A percentile compares a stretch with the other conserved stretches of the same genome.
These are phyloP conservation scores for Rubia balearica DNA, from an alignment of 305 asterid genomes.

Conservation along the genomic window DNA sequence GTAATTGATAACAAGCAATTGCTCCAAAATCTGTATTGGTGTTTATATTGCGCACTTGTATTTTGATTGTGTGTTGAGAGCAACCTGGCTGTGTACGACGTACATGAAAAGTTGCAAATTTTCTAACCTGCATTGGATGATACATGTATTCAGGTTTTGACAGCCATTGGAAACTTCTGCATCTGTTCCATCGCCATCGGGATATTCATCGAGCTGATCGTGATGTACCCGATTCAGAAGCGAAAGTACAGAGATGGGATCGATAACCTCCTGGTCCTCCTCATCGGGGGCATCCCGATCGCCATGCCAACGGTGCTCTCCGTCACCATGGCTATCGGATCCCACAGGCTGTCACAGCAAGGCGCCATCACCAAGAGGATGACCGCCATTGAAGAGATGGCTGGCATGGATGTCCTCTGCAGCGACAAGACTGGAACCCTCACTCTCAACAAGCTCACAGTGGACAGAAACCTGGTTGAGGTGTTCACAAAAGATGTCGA, in stretches of 20 bases:
- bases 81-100: too few relatives aligned
- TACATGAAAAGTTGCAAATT: too few relatives aligned
- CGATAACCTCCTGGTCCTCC: constrained; percentile 73
- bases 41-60: neutral
- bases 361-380: constrained; percentile 87
- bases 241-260: constrained; percentile 72
- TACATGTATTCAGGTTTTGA: constrained; percentile 49
- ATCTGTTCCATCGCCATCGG: constrained; percentile 79
- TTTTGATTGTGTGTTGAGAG: too few relatives aligned
- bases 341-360: constrained; percentile 77
- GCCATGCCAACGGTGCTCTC: constrained; percentile 91
- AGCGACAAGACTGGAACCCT: constrained; percentile 77
- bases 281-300: constrained; percentile 89
- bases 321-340: constrained; percentile 92
- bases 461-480: constrained; percentile 52
- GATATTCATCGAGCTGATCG: constrained; percentile 57
- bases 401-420: constrained; percentile 74
- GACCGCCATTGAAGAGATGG: constrained; percentile 78
- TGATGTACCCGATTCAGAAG: constrained; percentile 84
- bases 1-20: too few relatives aligned
- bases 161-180: constrained; percentile 94
- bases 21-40: too few relatives aligned
- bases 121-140: neutral
- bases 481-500: constrained; percentile 52
- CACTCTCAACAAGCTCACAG: constrained; percentile 59